Conservation (phyloP, 257 asterid species). For the Fraxinus excelsior region DNA sequence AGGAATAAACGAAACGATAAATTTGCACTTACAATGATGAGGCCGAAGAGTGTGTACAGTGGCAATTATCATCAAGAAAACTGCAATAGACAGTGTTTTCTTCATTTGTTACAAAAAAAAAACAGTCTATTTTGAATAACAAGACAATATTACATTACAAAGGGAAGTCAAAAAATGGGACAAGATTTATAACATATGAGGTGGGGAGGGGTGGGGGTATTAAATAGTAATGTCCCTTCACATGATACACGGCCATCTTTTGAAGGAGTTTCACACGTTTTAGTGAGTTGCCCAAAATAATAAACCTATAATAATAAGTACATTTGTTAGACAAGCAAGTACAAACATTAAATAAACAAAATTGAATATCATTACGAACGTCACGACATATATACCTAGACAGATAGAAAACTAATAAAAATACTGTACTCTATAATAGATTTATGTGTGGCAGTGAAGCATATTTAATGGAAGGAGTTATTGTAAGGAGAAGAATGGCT, state of each 20-base stretch:
- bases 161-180: constrained; percentile 7
- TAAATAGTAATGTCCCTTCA: constrained; percentile 59
- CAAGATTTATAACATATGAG: constrained; percentile 23
- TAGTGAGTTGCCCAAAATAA: constrained; percentile 28
- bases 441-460: neutral
- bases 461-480: neutral
- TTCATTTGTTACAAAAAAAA: constrained; percentile 4
- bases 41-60: constrained; percentile 55
- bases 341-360: neutral
- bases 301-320: neutral
- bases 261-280: constrained; percentile 63
- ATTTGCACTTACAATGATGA: constrained; percentile 50
- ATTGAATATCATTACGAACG: neutral
- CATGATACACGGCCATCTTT: constrained; percentile 66
- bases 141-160: constrained; percentile 3
- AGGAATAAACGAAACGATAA: neutral
- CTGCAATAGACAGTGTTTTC: constrained; percentile 29
- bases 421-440: too few species aligned
- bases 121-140: neutral
- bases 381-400: neutral
- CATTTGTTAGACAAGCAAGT: neutral
- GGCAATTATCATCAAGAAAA: constrained; percentile 42
- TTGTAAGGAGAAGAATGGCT: constrained; percentile 11
- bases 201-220: constrained; percentile 19
- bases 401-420: neutral